These are phyloP conservation scores for Euphorbia peplus DNA, from an alignment of 345 rosid species.

Conservation along the genomic window DNA sequence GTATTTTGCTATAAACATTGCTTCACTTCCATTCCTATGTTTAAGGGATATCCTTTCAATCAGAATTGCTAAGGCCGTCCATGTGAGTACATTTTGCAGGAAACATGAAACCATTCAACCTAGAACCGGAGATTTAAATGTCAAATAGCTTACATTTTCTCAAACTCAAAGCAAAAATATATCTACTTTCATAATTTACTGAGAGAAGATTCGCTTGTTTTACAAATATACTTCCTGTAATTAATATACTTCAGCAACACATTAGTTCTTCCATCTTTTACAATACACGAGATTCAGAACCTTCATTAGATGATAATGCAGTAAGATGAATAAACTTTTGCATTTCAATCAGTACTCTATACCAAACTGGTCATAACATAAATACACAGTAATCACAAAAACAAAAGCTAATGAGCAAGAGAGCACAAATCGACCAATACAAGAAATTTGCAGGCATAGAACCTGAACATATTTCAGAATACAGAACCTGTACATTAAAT, in stretches of 20 bases:
- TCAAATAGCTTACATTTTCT: background rate
- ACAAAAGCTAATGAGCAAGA: background rate
- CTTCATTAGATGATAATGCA: background rate
- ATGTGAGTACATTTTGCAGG: background rate
- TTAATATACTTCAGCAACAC: background rate
- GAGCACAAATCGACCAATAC: background rate
- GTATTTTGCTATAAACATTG: background rate
- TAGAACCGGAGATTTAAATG: too few relatives aligned
- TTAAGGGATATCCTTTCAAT: constrained; percentile 2
- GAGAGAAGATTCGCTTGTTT: background rate
- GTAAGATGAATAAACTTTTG: constrained; percentile 1
- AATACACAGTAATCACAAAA: constrained; percentile 12
- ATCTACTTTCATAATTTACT: background rate
- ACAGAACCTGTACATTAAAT: constrained; percentile 8
- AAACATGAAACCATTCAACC: background rate
- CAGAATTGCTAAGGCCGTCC: background rate
- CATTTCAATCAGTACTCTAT: constrained; percentile 3
- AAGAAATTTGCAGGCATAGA: background rate
- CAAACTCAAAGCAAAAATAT: background rate
- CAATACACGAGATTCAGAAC: background rate
- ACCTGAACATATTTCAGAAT: constrained; percentile 3
- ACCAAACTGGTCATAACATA: constrained; percentile 2
- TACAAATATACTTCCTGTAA: background rate
- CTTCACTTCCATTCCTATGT: background rate
- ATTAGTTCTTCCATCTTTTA: constrained; percentile 15